phyloP scores from a whole-genome alignment of 148 eudicot species.

The Beta vulgaris region DNA sequence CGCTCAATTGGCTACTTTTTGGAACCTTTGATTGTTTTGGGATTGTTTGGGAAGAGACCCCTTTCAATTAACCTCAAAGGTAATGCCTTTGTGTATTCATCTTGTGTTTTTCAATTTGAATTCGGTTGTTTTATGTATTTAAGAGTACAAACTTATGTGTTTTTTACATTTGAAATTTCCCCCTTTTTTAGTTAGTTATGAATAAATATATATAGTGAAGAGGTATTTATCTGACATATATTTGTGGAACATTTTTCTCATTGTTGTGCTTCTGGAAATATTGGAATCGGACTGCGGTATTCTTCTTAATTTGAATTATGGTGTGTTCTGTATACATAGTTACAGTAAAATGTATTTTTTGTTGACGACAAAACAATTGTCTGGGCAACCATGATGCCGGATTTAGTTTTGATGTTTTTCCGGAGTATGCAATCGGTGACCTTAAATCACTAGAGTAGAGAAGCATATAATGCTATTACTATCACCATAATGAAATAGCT shows the following conservation, averaged over 20 bases:
- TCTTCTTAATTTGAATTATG: background rate
- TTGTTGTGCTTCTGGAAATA: background rate
- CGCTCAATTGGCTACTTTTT: conserved; percentile 78
- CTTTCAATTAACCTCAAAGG: conserved; percentile 82
- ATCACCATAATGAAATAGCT: background rate
- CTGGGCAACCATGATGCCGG: too few species aligned
- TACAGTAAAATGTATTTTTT: background rate
- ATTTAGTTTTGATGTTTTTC: background rate
- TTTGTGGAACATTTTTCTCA: background rate
- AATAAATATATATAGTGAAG: background rate
- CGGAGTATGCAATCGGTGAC: background rate
- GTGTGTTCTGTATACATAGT: background rate
- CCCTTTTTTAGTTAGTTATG: background rate
- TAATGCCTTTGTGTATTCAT: conserved; percentile 12
- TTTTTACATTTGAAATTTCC: background rate
- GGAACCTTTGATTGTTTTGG: conserved; percentile 73
- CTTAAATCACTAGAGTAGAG: background rate
- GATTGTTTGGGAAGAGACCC: conserved; percentile 78
- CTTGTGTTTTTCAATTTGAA: background rate
- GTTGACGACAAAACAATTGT: too few species aligned
- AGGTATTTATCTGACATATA: background rate
- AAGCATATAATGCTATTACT: background rate
- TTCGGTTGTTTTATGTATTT: background rate
- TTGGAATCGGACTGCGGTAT: background rate
- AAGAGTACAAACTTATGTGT: background rate